These are phyloP conservation scores for Salix arbutifolia DNA, from an alignment of 345 rosid species.

Conservation along the genomic window DNA sequence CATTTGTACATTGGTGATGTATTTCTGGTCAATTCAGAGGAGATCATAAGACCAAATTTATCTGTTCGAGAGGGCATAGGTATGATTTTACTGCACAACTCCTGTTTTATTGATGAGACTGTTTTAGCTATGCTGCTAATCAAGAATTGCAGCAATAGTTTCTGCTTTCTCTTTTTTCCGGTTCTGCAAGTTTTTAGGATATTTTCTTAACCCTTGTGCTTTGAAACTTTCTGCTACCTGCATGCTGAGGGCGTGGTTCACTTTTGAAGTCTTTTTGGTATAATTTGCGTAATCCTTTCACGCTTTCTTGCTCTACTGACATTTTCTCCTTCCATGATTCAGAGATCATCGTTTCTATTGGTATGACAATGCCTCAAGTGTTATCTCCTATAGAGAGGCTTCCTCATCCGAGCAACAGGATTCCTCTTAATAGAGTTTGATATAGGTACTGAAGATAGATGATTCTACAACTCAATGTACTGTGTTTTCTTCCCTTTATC, in stretches of 20 bases:
- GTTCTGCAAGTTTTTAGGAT: neutral
- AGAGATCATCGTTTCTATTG: constrained; percentile 83
- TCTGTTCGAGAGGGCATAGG: constrained; percentile 94
- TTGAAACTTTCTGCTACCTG: neutral
- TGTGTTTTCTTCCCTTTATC: neutral
- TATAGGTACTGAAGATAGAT: constrained; percentile 17
- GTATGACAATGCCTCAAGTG: constrained; percentile 88
- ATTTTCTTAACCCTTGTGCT: no score
- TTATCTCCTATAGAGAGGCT: constrained; percentile 52
- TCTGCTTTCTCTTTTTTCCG: neutral
- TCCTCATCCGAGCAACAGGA: constrained; percentile 44
- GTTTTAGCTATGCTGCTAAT: neutral
- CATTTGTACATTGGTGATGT: constrained; percentile 79
- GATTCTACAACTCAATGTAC: neutral
- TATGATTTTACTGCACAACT: constrained; percentile 22
- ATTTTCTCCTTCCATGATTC: constrained; percentile 17
- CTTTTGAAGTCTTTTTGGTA: neutral
- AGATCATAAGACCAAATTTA: constrained; percentile 76
- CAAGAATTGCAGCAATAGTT: neutral
- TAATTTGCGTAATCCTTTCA: no score
- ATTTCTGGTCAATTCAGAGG: constrained; percentile 72
- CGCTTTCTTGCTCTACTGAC: neutral
- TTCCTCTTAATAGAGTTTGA: constrained; percentile 52
- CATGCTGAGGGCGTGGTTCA: neutral
- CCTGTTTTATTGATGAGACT: neutral